These are phyloP conservation scores for Colletotrichum endophyticum DNA, from an alignment of 2,329 filamentous ascomycete species.

Conservation along the genomic window DNA sequence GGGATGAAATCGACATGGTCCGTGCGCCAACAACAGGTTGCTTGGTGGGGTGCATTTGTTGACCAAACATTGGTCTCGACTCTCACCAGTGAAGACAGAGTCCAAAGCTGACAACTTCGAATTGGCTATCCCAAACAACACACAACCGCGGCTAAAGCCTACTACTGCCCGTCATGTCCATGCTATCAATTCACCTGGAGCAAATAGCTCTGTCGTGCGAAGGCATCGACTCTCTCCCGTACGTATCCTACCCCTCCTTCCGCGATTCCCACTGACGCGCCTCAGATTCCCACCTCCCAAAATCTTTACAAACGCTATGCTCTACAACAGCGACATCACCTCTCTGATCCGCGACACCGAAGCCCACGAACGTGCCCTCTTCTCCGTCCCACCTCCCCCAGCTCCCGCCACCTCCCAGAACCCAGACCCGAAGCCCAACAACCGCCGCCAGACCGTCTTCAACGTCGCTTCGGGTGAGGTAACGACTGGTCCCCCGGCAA, in stretches of 20 bases:
- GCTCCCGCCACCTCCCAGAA: conserved; percentile 43
- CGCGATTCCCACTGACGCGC: conserved; percentile 21
- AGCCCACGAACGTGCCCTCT: conserved; percentile 90
- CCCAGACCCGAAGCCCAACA: conserved; percentile 46
- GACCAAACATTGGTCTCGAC: conserved; percentile 5
- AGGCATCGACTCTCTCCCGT: conserved; percentile 79
- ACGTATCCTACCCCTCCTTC: conserved; percentile 30
- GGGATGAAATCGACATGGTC: not conserved
- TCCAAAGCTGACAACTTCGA: not conserved
- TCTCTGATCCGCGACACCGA: conserved; percentile 94
- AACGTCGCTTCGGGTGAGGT: conserved; percentile 69
- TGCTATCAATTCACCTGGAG: conserved; percentile 74
- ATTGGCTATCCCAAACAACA: not conserved
- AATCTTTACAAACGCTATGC: conserved; percentile 92
- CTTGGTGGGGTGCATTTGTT: conserved; percentile 17
- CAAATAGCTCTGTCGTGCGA: conserved; percentile 79
- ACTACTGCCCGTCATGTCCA: conserved; percentile 58
- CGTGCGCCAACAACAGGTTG: not conserved
- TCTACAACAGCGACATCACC: conserved; percentile 90
- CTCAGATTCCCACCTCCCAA: conserved; percentile 85
- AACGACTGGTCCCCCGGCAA: conserved; percentile 53
- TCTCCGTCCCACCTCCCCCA: conserved; percentile 81
- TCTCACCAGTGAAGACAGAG: not conserved
- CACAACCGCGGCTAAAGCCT: not conserved
- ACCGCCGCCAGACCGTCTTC: conserved; percentile 68